Evolutionary conservation across 768 basidiomycete species (phyloP), one percentile per base, ranked within the genome.

Genomic region (Tricholoma bakamatsutake): DNA sequence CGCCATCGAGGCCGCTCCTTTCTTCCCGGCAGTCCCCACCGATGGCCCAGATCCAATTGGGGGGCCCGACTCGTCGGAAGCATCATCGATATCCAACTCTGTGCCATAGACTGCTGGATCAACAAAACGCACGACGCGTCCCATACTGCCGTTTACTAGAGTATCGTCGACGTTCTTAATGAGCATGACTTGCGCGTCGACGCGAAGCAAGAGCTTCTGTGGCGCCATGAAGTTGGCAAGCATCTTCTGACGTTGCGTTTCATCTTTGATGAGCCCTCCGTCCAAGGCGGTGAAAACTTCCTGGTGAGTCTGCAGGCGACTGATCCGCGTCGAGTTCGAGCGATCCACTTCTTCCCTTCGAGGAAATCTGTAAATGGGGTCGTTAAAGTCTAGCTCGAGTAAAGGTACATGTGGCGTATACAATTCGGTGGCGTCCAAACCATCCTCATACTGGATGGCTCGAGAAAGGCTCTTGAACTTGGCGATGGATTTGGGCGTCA

Each of bases 121-220:
- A 33, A 74, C 73, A 68, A 99, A 99, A 3, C 81, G 79, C 28
- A 88, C 62, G 17, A 99, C 80, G 40, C 82, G 84, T 8, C 97
- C 97, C 79, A 97, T 89, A 54, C 86, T 92, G 1, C 97, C 97
- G 64, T 99, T 99, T 45, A 98, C 97, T 7, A 98, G 80, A 2
- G 77, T 81, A 5, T 94, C 93, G 62, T 95, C 91, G 52, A 88
- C 73, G 65, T 98, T 98, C 76, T 98, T 98, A 71, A 93, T 91
- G 31, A 97, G 78, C 94, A 97, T 98, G 39, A 92, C 90, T 70
- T 98, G 96, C 6, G 91, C 87, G 54, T 87, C 85, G 27, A 86
- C 64, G 47, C 91, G 89, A 30, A 99, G 78, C 0, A 66, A 64
- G n/a, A 99, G 79, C 5, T 55, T 62, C 54, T 76, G 69, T 1